A percentile compares a stretch with the other conserved stretches of the same genome.
These are phyloP conservation scores for Trichosporon coremiiforme DNA, from an alignment of 1,284 basidiomycete genomes.

Conservation along the genomic window DNA sequence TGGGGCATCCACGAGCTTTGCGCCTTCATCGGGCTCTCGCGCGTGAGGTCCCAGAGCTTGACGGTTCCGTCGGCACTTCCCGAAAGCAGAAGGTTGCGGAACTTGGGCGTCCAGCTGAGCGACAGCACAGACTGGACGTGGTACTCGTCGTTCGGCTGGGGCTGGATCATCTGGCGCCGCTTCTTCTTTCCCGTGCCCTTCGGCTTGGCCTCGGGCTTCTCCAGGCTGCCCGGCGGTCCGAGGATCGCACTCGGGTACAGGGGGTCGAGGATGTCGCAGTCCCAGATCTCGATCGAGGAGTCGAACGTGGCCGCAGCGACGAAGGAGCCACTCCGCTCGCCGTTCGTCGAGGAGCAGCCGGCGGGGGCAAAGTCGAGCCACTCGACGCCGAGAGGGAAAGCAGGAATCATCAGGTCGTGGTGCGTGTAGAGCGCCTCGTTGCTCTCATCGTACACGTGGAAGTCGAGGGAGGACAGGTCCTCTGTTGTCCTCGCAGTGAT, in stretches of 20 bases:
- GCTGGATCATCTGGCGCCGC: conserved; percentile 80
- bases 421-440: conserved; percentile 94
- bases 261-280: conserved; percentile 87
- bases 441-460: conserved; percentile 90
- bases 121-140: conserved; percentile 93
- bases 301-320: conserved; percentile 97
- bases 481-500: conserved; percentile 95
- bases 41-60: conserved; percentile 93
- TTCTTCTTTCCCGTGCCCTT: conserved; percentile 91
- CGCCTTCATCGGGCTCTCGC: conserved; percentile 64
- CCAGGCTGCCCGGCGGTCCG: conserved; percentile 67
- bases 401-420: conserved; percentile 96
- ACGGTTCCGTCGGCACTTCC: conserved; percentile 93
- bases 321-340: conserved; percentile 70
- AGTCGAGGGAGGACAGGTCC: conserved; percentile 92
- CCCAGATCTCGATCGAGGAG: conserved; percentile 99
- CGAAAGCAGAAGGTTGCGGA: conserved; percentile 86
- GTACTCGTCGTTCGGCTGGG: conserved; percentile 67
- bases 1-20: conserved; percentile 86
- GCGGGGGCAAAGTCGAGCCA: conserved; percentile 85
- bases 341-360: conserved; percentile 37
- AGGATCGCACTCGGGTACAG: conserved; percentile 93
- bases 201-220: conserved; percentile 75
- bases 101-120: conserved; percentile 87
- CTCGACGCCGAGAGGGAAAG: conserved; percentile 97